Evolutionary conservation across 2,329 filamentous ascomycete genomes (phyloP).

Genomic region (Diaporthe sp.): DNA sequence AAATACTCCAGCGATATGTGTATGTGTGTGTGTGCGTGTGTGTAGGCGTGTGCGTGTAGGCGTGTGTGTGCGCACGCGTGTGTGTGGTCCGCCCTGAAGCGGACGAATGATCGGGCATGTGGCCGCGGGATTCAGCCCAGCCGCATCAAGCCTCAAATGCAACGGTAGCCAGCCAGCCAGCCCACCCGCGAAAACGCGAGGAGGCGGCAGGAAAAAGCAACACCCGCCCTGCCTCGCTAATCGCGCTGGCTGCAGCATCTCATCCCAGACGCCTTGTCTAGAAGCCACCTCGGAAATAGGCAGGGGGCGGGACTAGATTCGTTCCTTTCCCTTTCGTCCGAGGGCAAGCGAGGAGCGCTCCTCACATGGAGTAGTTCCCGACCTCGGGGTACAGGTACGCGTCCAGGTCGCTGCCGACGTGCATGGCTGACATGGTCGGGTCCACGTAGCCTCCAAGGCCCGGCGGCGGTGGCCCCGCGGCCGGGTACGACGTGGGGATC

Average conservation of each 20-base stretch:
- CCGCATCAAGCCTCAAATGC: constrained; percentile 30
- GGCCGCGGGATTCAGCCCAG: constrained; percentile 13
- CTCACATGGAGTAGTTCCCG: constrained; percentile 43
- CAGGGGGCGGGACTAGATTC: neutral
- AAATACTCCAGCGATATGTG: neutral
- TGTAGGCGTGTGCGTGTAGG: neutral
- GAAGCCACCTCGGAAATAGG: neutral
- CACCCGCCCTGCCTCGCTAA: neutral
- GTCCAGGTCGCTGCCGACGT: constrained; percentile 48
- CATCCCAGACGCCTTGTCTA: neutral
- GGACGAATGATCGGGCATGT: constrained; percentile 9
- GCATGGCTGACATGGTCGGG: constrained; percentile 42
- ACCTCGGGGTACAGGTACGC: constrained; percentile 50
- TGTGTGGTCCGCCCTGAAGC: neutral
- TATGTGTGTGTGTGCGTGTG: neutral
- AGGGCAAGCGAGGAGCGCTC: neutral
- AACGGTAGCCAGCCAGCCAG: constrained; percentile 12
- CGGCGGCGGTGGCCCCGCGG: constrained; percentile 30
- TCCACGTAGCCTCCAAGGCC: constrained; percentile 39
- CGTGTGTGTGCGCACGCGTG: neutral
- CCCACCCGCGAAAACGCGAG: neutral
- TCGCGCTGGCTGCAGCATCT: neutral
- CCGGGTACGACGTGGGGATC: constrained; percentile 36
- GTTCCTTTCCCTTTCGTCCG: neutral
- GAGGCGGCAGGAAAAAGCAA: neutral